Percentiles rank a stretch among this genome's conserved stretches.
Evolutionary conservation across 2,329 filamentous ascomycete genomes (phyloP).

Genomic region (Penicillium sumatraense): DNA sequence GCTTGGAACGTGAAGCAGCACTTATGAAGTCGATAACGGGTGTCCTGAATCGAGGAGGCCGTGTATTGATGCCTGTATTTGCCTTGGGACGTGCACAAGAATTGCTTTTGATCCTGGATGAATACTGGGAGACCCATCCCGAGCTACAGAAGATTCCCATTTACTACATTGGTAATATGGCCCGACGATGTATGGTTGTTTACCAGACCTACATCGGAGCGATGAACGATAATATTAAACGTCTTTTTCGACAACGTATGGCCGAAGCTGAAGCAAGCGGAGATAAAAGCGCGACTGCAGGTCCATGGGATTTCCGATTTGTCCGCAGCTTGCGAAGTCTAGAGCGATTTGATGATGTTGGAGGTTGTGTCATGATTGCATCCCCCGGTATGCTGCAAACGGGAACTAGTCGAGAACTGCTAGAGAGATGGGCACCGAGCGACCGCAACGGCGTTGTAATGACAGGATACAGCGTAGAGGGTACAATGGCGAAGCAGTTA

Average conservation of each 20-base stretch:
- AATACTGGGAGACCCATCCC: constrained; percentile 90
- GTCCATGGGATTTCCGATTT: constrained; percentile 96
- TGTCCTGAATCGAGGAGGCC: constrained; percentile 87
- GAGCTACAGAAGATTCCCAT: constrained; percentile 92
- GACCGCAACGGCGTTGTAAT: constrained; percentile 98
- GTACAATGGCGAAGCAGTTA: constrained; percentile 96
- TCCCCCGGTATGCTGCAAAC: constrained; percentile 98
- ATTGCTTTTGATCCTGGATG: constrained; percentile 89
- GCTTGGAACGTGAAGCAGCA: constrained; percentile 86
- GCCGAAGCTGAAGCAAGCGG: constrained; percentile 84
- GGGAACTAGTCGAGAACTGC: constrained; percentile 86
- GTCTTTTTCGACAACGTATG: constrained; percentile 90
- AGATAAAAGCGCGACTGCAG: constrained; percentile 69
- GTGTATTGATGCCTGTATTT: constrained; percentile 93
- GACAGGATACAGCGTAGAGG: constrained; percentile 97
- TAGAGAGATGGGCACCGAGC: constrained; percentile 95
- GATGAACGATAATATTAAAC: constrained; percentile 99
- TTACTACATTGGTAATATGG: constrained; percentile 95
- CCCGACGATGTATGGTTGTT: constrained; percentile 95
- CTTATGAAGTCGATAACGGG: constrained; percentile 95
- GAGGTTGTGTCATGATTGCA: constrained; percentile 94
- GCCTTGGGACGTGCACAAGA: constrained; percentile 93
- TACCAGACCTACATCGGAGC: constrained; percentile 98
- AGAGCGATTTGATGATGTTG: constrained; percentile 94
- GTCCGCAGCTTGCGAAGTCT: constrained; percentile 90